phyloP scores from a whole-genome alignment of 768 basidiomycete genomes.

The Brasilioporus rufonigricans region DNA sequence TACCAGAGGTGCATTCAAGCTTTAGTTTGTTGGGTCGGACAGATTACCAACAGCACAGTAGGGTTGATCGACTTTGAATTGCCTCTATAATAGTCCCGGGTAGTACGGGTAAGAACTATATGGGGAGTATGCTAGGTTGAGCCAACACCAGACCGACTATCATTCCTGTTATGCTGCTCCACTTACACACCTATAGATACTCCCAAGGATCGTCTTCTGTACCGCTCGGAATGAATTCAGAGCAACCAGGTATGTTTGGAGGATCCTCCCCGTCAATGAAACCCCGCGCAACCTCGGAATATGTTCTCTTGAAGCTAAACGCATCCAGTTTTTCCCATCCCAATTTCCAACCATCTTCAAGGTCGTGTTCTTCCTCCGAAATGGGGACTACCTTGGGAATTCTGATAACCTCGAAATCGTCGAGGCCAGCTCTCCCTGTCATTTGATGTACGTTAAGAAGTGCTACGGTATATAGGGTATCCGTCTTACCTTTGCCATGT shows the following conservation, averaged over 20 bases:
- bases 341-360: slow-evolving; percentile 3
- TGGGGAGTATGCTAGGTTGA: too few relatives aligned
- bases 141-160: too few relatives aligned
- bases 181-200: slow-evolving; percentile 4
- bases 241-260: neutral
- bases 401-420: slow-evolving; percentile 24
- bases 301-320: slow-evolving; percentile 13
- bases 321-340: slow-evolving; percentile 26
- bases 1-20: too few relatives aligned
- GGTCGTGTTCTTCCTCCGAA: slow-evolving; percentile 4
- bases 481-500: slow-evolving; percentile 12
- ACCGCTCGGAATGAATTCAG: neutral
- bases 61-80: too few relatives aligned
- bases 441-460: neutral
- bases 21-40: too few relatives aligned
- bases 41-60: too few relatives aligned
- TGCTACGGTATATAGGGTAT: too few relatives aligned
- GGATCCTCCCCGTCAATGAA: slow-evolving; percentile 1
- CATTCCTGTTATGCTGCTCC: too few relatives aligned
- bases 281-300: slow-evolving; percentile 24
- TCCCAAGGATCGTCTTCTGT: slow-evolving; percentile 17
- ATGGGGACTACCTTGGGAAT: slow-evolving; percentile 19
- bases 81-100: too few relatives aligned
- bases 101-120: too few relatives aligned
- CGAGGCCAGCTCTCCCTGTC: slow-evolving; percentile 11